These are phyloP conservation scores for Syzygium aromaticum DNA, from an alignment of 345 rosid species.

Conservation along the genomic window DNA sequence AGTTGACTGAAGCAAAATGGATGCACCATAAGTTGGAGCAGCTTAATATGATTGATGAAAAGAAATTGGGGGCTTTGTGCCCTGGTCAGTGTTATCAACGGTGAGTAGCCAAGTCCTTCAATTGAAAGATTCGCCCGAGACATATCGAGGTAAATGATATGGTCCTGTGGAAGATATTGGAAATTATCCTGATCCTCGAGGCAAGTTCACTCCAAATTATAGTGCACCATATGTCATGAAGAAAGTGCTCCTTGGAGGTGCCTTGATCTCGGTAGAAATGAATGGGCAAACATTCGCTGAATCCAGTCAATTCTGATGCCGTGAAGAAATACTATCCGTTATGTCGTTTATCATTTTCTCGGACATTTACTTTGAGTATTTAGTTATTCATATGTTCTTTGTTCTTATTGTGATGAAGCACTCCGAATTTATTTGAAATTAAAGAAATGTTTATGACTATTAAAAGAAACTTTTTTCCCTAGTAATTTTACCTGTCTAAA, in stretches of 20 bases:
- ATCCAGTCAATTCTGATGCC: neutral
- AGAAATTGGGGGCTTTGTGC: neutral
- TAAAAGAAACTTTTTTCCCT: too few species aligned
- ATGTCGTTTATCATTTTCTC: too few species aligned
- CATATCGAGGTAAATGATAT: neutral
- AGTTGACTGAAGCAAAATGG: neutral
- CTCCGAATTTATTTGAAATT: too few species aligned
- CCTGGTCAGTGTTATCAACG: neutral
- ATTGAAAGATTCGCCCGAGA: neutral
- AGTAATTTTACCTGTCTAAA: too few species aligned
- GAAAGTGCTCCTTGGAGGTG: neutral
- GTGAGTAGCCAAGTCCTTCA: neutral
- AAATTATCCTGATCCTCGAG: fast-evolving
- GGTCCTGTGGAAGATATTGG: neutral
- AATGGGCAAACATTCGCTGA: fast-evolving
- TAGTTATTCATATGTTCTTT: too few species aligned
- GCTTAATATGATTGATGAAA: neutral
- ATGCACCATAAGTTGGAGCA: neutral
- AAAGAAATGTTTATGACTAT: too few species aligned
- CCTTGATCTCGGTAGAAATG: neutral
- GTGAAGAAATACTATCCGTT: neutral
- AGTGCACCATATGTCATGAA: neutral
- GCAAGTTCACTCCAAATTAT: neutral
- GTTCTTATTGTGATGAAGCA: too few species aligned
- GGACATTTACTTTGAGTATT: too few species aligned